These are phyloP conservation scores for Colletotrichum zoysiae DNA, from an alignment of 2,329 filamentous ascomycete species.

Conservation along the genomic window DNA sequence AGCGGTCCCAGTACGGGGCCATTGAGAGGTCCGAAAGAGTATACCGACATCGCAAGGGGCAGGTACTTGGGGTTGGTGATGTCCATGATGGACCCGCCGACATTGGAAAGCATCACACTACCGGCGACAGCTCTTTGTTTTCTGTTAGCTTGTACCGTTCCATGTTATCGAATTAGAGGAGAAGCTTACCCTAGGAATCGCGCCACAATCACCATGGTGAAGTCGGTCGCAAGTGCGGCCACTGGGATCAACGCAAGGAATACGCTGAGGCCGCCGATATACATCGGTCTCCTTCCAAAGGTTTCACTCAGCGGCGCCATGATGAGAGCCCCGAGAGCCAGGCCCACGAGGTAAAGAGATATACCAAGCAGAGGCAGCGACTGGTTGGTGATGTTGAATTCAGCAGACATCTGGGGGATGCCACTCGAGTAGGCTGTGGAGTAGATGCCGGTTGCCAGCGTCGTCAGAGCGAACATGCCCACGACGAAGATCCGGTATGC, in stretches of 20 bases:
- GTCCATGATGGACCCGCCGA: constrained; percentile 72
- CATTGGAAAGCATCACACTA: constrained; percentile 72
- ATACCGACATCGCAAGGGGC: constrained; percentile 73
- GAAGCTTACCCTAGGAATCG: constrained; percentile 56
- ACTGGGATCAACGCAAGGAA: constrained; percentile 70
- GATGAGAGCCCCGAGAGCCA: constrained; percentile 70
- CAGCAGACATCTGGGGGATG: constrained; percentile 25
- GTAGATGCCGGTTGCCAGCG: constrained; percentile 35
- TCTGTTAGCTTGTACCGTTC: background rate
- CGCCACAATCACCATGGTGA: constrained; percentile 66
- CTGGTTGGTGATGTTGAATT: constrained; percentile 44
- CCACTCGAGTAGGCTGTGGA: constrained; percentile 33
- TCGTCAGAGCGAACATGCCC: constrained; percentile 38
- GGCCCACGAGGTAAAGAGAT: constrained; percentile 72
- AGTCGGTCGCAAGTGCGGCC: constrained; percentile 56
- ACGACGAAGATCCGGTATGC: constrained; percentile 29
- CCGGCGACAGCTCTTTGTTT: constrained; percentile 68
- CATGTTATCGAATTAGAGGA: no score
- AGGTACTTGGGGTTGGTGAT: constrained; percentile 71
- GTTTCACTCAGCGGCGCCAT: constrained; percentile 70
- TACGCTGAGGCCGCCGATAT: constrained; percentile 63
- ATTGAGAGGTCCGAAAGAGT: constrained; percentile 73
- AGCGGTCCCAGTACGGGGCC: constrained; percentile 55
- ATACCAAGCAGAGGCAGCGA: constrained; percentile 70
- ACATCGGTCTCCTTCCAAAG: constrained; percentile 66